Base-by-base conservation (phyloP, 139 green algal genomes). In the Chlorella sp. region DNA sequence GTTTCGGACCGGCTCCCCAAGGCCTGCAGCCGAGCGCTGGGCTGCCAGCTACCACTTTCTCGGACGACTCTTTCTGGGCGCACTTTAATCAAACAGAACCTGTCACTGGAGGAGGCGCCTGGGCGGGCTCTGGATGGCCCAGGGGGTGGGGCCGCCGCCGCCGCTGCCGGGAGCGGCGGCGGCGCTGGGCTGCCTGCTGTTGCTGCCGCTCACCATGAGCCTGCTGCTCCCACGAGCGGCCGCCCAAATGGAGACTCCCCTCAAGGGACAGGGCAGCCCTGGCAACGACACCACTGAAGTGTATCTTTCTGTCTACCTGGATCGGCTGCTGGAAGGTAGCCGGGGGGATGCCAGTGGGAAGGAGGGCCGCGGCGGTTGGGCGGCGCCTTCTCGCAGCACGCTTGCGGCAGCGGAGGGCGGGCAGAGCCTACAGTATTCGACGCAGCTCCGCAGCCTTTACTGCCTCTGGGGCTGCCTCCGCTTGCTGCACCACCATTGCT, bases 201-300 rank as follows among this genome's bases (percentile, higher is more conserved):
- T 78, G 68, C 68, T 76, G 68, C 68, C 68, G 14, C 28, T 30
- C 68, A 36, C 68, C 68, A 16, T 1, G 48, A 57, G 48, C 48
- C 48, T 57, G 48, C 48, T 57, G 48, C 48, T 57, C 48, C 48
- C 48, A 57, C 9, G 48, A 9, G 5, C 48, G 9, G 48, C 48
- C 71, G 48, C 42, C 15, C 85, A 89, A 48, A 89, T 89, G 85
- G 36, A 37, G 0, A 76, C 71, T 0, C 85, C 85, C 0, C 85
- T 89, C 34, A 89, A 77, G 48, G 85, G 85, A n/a, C 57, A 73
- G 73, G 69, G 85, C 71, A 83, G 37, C 48, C 85, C 85, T 12
- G 48, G 42, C 12, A n/a, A 22, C 48, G 48, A 83, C 48, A 89
- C 85, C 19, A 83, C 71, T 3, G 85, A 89, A 26, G 85, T 89